These are phyloP conservation scores for Lactarius akahatsu DNA, from an alignment of 768 basidiomycete genomes.

Conservation along the genomic window DNA sequence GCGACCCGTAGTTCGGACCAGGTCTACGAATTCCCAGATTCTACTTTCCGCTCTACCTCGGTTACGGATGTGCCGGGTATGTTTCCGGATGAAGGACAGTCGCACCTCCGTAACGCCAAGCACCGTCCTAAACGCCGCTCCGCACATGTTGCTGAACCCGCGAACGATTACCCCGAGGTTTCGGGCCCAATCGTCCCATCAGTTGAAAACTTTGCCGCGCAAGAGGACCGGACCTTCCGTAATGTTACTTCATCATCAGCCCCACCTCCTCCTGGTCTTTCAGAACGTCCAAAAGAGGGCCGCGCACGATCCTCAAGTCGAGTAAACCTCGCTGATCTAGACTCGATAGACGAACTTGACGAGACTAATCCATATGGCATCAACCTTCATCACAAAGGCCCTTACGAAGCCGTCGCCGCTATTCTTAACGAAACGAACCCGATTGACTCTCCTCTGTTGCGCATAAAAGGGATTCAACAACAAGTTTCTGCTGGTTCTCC, in stretches of 20 bases:
- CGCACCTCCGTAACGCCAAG: constrained; percentile 9
- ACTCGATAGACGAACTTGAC: constrained; percentile 77
- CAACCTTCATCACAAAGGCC: constrained; percentile 64
- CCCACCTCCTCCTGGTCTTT: constrained; percentile 12
- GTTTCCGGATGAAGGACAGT: constrained; percentile 6
- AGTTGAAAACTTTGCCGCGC: not conserved
- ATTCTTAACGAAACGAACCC: constrained; percentile 22
- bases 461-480: constrained; percentile 14
- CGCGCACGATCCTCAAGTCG: constrained; percentile 34
- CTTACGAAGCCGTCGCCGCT: constrained; percentile 62
- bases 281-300: constrained; percentile 29
- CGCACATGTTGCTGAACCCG: constrained; percentile 1
- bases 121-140: constrained; percentile 19
- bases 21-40: constrained; percentile 3
- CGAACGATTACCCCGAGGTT: constrained; percentile 2
- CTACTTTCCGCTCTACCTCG: constrained; percentile 6
- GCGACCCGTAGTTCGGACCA: constrained; percentile 10
- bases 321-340: constrained; percentile 43
- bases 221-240: constrained; percentile 6
- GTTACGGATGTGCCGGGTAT: not conserved
- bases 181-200: not conserved
- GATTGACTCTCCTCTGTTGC: constrained; percentile 22
- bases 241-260: constrained; percentile 4
- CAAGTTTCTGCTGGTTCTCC: constrained; percentile 13
- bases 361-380: constrained; percentile 69